phyloP scores from a whole-genome alignment of 805 yeast genomes.

The Pichia cephalocereana region DNA sequence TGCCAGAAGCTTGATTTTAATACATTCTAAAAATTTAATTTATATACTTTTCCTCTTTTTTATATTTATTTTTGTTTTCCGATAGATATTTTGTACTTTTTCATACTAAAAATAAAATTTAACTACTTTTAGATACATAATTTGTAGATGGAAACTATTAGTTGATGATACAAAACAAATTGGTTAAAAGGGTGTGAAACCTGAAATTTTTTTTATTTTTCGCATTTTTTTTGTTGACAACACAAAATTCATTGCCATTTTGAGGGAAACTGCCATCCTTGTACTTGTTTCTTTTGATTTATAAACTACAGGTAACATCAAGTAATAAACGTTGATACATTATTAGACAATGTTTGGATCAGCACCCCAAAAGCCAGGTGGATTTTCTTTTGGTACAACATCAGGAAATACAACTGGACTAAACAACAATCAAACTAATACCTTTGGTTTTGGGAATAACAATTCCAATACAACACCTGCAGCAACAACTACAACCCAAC shows the following conservation, averaged over 20 bases:
- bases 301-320: too few species aligned
- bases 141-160: too few species aligned
- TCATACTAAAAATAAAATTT: too few species aligned
- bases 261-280: too few species aligned
- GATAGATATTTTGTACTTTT: not conserved
- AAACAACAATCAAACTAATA: not conserved
- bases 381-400: conserved; percentile 18
- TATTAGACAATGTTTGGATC: conserved; percentile 18
- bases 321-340: too few species aligned
- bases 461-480: not conserved
- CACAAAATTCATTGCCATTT: too few species aligned
- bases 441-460: not conserved
- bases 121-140: too few species aligned
- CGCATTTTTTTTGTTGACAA: not conserved
- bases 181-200: too few species aligned
- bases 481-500: not conserved
- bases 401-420: not conserved
- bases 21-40: not conserved
- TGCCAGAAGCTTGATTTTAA: conserved; percentile 25
- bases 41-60: not conserved
- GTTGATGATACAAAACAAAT: too few species aligned
- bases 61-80: not conserved
- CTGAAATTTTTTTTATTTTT: too few species aligned
- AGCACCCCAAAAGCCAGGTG: conserved; percentile 14
- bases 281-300: too few species aligned